Evolutionary conservation across 768 basidiomycete species (phyloP).

Genomic region (Pleurotus salmoneostramineus): DNA sequence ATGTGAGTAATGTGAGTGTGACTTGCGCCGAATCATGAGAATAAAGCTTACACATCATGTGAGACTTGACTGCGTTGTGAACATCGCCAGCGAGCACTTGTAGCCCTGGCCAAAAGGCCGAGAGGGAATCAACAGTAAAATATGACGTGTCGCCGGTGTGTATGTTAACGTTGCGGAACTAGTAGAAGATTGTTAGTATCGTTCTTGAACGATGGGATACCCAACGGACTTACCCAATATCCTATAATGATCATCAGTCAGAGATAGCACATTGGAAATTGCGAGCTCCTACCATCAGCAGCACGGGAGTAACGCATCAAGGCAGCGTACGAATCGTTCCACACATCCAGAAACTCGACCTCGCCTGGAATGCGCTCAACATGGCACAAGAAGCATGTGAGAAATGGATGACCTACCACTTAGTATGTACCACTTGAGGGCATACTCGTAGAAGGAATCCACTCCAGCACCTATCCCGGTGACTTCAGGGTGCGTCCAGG

Average conservation of each 20-base stretch:
- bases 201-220: background rate
- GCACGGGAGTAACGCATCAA: conserved; percentile 84
- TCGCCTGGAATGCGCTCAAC: conserved; percentile 47
- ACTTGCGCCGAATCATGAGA: background rate
- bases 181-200: background rate
- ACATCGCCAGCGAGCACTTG: conserved; percentile 86
- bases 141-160: conserved; percentile 70
- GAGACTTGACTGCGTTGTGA: conserved; percentile 88
- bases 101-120: conserved; percentile 96
- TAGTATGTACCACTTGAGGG: conserved; percentile 87
- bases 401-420: conserved; percentile 45
- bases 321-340: conserved; percentile 78
- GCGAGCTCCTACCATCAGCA: conserved; percentile 70
- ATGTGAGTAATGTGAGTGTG: background rate
- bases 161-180: conserved; percentile 90
- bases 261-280: conserved; percentile 36
- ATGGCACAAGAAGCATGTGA: background rate
- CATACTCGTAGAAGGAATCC: conserved; percentile 95
- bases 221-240: background rate
- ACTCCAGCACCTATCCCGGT: conserved; percentile 91
- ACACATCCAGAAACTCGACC: conserved; percentile 76
- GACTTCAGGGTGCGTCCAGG: conserved; percentile 74
- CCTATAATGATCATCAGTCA: background rate
- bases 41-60: conserved; percentile 67
- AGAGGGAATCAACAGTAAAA: conserved; percentile 86